phyloP scores from a whole-genome alignment of 2,329 filamentous ascomycete species.

The Claviceps cyperi region DNA sequence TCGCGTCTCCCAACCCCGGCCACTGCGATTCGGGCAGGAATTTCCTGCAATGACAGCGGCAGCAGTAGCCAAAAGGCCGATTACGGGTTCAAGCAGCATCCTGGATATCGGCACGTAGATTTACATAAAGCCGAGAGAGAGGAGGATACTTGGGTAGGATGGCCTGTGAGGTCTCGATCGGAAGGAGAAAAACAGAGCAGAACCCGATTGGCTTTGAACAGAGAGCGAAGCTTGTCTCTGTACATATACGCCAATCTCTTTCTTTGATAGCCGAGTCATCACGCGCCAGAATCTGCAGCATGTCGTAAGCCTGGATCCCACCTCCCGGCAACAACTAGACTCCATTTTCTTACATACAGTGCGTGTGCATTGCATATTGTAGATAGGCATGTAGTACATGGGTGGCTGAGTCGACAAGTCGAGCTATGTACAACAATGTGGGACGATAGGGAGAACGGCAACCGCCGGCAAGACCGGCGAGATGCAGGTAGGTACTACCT shows the following conservation, averaged over 20 bases:
- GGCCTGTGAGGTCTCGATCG: neutral
- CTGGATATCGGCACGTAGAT: neutral
- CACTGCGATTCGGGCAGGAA: conserved; percentile 4
- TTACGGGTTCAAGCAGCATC: conserved; percentile 8
- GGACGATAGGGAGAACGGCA: too few species aligned
- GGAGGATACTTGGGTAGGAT: neutral
- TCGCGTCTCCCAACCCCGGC: conserved; percentile 19
- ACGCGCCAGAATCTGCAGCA: neutral
- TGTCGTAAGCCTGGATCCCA: neutral
- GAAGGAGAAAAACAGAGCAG: neutral
- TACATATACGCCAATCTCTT: neutral
- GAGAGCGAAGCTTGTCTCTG: neutral
- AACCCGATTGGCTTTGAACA: neutral
- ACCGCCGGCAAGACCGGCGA: too few species aligned
- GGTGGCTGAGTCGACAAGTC: too few species aligned
- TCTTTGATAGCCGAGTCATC: neutral
- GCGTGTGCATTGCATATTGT: neutral
- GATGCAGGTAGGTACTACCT: too few species aligned
- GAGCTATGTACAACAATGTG: too few species aligned
- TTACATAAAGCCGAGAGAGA: neutral
- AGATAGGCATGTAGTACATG: neutral
- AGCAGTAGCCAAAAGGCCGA: conserved; percentile 12
- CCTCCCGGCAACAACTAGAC: neutral
- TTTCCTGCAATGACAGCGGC: conserved; percentile 6
- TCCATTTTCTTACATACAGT: too few species aligned